Conservation (phyloP, 2,329 filamentous ascomycete species). For the Podosphaera aphanis region DNA sequence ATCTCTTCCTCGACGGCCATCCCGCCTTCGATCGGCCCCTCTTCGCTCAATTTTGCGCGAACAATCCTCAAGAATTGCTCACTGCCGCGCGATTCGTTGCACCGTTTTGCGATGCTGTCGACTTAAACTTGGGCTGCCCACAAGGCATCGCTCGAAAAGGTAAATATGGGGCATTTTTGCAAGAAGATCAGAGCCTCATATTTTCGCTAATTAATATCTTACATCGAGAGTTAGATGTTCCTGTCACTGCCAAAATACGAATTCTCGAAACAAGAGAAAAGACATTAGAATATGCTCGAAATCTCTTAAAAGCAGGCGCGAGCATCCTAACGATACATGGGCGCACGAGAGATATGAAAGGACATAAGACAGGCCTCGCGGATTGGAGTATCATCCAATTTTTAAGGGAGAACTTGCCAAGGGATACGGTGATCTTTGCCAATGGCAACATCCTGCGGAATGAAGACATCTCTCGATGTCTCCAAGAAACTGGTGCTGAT, state of each 20-base stretch:
- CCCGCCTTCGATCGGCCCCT: slow-evolving; percentile 64
- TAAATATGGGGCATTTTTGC: slow-evolving; percentile 80
- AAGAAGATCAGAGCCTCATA: slow-evolving; percentile 75
- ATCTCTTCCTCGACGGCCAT: slow-evolving; percentile 62
- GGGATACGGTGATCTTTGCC: slow-evolving; percentile 81
- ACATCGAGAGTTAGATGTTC: slow-evolving; percentile 53
- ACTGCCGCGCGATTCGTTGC: slow-evolving; percentile 55
- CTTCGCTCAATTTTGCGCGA: slow-evolving; percentile 91
- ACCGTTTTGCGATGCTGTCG: slow-evolving; percentile 81
- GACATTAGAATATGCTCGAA: slow-evolving; percentile 72
- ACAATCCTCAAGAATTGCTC: slow-evolving; percentile 59
- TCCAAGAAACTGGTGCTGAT: slow-evolving; percentile 69
- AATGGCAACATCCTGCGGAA: slow-evolving; percentile 82
- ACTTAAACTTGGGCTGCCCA: slow-evolving; percentile 86
- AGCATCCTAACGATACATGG: slow-evolving; percentile 90
- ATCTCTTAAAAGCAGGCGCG: slow-evolving; percentile 66
- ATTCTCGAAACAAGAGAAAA: slow-evolving; percentile 69
- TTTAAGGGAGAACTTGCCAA: slow-evolving; percentile 58
- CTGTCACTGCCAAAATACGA: slow-evolving; percentile 86
- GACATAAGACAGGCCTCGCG: slow-evolving; percentile 77
- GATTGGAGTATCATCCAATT: slow-evolving; percentile 77
- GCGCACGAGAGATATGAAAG: slow-evolving; percentile 72
- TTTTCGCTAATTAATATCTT: slow-evolving; percentile 64
- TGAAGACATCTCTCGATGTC: slow-evolving; percentile 52
- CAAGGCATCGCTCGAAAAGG: slow-evolving; percentile 85